A percentile compares a stretch with the other conserved stretches of the same genome.
phyloP scores from a whole-genome alignment of 2,329 filamentous ascomycete genomes.

The Penicillium sp. region DNA sequence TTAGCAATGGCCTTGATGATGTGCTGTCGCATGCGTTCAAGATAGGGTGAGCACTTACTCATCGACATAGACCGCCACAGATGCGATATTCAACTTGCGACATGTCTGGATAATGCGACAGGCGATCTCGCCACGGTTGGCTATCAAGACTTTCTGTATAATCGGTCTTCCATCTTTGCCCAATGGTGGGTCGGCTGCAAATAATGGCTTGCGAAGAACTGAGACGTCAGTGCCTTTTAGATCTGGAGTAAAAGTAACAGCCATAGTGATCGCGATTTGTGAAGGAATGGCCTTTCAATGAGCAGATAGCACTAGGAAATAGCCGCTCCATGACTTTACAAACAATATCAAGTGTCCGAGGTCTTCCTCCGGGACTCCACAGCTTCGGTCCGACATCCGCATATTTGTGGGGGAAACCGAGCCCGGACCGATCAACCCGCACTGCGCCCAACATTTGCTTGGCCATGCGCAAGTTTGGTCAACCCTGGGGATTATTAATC shows the following conservation, averaged over 20 bases:
- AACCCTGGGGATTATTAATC: too few relatives aligned
- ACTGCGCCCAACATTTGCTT: not conserved
- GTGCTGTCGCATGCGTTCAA: not conserved
- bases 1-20: not conserved
- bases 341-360: too few relatives aligned
- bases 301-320: too few relatives aligned
- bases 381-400: too few relatives aligned
- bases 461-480: too few relatives aligned
- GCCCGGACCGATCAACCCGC: too few relatives aligned
- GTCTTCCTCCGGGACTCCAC: too few relatives aligned
- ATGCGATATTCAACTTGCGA: conserved; percentile 23
- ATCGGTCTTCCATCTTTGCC: conserved; percentile 15
- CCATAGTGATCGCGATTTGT: not conserved
- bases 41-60: conserved; percentile 10
- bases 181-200: conserved; percentile 20
- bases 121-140: conserved; percentile 34
- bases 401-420: too few relatives aligned
- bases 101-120: conserved; percentile 30
- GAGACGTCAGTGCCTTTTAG: conserved; percentile 5
- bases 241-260: not conserved
- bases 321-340: too few relatives aligned
- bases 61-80: conserved; percentile 24
- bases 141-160: conserved; percentile 27
- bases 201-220: conserved; percentile 16
- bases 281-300: too few relatives aligned